Evolutionary conservation across 2,329 filamentous ascomycete genomes (phyloP).

Genomic region (Sclerotinia glacialis): DNA sequence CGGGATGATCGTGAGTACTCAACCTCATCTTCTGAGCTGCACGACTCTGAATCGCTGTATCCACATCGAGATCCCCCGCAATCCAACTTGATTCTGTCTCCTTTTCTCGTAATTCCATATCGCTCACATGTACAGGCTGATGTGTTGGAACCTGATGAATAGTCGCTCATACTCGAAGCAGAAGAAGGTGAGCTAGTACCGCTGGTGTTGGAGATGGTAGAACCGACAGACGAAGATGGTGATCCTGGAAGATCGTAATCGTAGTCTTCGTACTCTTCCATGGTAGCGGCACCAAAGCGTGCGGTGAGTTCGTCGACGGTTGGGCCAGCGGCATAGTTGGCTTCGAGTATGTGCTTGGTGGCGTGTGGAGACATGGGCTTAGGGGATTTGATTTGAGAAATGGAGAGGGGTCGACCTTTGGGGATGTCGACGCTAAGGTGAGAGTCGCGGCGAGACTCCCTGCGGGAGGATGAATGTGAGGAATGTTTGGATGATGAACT

Average conservation of each 20-base stretch:
- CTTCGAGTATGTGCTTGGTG: conserved; percentile 81
- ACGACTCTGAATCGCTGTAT: conserved; percentile 68
- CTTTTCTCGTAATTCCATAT: conserved; percentile 92
- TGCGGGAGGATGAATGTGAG: conserved; percentile 44
- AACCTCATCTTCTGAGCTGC: conserved; percentile 63
- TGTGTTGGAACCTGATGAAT: conserved; percentile 69
- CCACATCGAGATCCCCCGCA: conserved; percentile 87
- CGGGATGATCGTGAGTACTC: conserved; percentile 56
- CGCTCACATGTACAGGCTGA: conserved; percentile 88
- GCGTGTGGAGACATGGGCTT: conserved; percentile 86
- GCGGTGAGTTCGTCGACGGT: conserved; percentile 76
- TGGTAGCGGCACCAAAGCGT: conserved; percentile 63
- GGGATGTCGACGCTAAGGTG: conserved; percentile 66
- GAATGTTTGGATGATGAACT: conserved; percentile 40
- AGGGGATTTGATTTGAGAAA: conserved; percentile 86
- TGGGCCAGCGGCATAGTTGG: conserved; percentile 66
- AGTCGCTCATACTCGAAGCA: conserved; percentile 68
- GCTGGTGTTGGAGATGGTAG: conserved; percentile 71
- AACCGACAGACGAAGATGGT: conserved; percentile 67
- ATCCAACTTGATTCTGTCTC: conserved; percentile 92
- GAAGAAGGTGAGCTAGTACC: conserved; percentile 66
- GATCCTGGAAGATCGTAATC: conserved; percentile 55
- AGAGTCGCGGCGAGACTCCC: conserved; percentile 43
- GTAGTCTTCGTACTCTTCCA: conserved; percentile 54
- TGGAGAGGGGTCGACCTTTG: conserved; percentile 83